Evolutionary conservation across 345 rosid species (phyloP), one percentile per base, ranked within the genome.

Genomic region (Dimocarpus longan): DNA sequence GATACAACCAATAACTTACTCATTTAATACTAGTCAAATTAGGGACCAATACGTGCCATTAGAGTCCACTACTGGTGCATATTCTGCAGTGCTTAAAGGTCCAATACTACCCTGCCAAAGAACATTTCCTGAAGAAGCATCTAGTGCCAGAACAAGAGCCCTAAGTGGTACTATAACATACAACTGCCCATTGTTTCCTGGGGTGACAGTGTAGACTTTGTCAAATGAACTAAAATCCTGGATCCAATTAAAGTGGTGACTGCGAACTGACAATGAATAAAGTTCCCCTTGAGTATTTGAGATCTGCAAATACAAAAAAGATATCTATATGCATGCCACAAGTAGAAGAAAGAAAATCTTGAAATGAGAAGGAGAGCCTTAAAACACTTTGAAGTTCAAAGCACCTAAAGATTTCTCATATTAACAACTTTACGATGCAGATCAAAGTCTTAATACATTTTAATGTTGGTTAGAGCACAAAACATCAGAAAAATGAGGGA

Each of bases 281-380:
- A 95, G 82, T 84, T 93, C 95, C 52, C 97, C 98, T 68, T 84
- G 83, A 48, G 83, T 89, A 73, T 90, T 95, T 40, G 97, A 88
- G 44, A 95, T 85, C 99, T 93, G 88, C 87, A 85, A 28, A 70
- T 3, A 12, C 48, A 57, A 62, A 42, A 70, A 10, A 52, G 7
- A 52, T 10, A 13, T 3, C 8, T 44, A 19, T 44, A 19, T 54
- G 24, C 50, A 40, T 28, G 13, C 68, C 16, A 2, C 46, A 62
- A 57, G 60, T 3, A 63, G 11, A 74, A 13, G 56, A 44, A 10
- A 70, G 19, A 18, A 21, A 59, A 24, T 48, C 22, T 32, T 69
- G 37, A 69, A 26, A 10, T 69, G n/a, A 48, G 9, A 6, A 21
- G 37, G 19, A 43, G 21, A 21, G 22, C 71, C 13, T 43, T 16